These are phyloP conservation scores for Vitis riparia DNA, from an alignment of 164 flowering plant species.

Conservation along the genomic window DNA sequence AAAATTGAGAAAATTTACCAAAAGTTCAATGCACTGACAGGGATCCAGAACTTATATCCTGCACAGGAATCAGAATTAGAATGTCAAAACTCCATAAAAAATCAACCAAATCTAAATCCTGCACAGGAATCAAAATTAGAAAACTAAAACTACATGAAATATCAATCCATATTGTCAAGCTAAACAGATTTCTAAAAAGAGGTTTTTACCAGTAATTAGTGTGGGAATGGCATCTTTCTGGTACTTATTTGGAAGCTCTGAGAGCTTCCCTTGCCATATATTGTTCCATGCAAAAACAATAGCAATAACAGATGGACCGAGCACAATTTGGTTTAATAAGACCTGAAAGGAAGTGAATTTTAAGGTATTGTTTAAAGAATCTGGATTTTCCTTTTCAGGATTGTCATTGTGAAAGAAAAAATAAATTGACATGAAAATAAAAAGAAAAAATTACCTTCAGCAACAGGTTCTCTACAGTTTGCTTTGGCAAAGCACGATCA, in stretches of 20 bases:
- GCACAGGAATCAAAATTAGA: slow-evolving; percentile 9
- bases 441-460: slow-evolving; percentile 53
- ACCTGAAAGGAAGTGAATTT: slow-evolving; percentile 48
- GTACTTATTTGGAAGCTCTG: slow-evolving; percentile 82
- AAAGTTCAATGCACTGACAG: slow-evolving; percentile 79
- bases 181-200: neutral
- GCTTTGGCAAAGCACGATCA: slow-evolving; percentile 68
- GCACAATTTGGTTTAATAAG: slow-evolving; percentile 75
- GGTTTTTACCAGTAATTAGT: slow-evolving; percentile 57
- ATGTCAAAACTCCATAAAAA: too few relatives aligned
- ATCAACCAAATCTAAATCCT: too few relatives aligned
- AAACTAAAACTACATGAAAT: neutral
- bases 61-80: slow-evolving; percentile 18
- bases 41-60: slow-evolving; percentile 80
- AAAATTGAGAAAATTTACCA: slow-evolving; percentile 40
- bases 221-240: slow-evolving; percentile 86
- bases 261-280: slow-evolving; percentile 78
- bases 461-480: slow-evolving; percentile 52
- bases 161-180: neutral
- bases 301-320: slow-evolving; percentile 90
- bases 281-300: slow-evolving; percentile 96
- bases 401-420: neutral
- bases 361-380: neutral
- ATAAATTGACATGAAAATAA: neutral
- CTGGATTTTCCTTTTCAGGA: neutral